Evolutionary conservation across 495 filamentous ascomycete species (phyloP).

Genomic region (Annulohypoxylon stygium): DNA sequence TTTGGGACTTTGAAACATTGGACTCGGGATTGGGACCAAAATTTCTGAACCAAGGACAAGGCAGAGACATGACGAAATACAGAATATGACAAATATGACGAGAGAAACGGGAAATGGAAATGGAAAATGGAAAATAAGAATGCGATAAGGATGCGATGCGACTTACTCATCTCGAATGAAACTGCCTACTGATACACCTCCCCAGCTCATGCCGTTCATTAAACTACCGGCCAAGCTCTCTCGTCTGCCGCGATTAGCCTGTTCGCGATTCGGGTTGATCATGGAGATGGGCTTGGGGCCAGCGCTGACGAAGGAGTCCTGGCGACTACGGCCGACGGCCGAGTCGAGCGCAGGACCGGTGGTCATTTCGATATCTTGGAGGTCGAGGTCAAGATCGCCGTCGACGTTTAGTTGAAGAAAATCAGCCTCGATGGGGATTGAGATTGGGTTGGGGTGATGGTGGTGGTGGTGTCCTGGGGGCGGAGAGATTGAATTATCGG

Average conservation of each 20-base stretch:
- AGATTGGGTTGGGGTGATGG: constrained; percentile 26
- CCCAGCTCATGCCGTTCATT: constrained; percentile 96
- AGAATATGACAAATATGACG: background rate
- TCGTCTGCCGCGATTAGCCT: constrained; percentile 72
- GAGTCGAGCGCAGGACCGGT: constrained; percentile 70
- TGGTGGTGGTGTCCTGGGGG: constrained; percentile 27
- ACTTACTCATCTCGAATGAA: constrained; percentile 99
- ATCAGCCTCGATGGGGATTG: constrained; percentile 33
- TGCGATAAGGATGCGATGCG: too few relatives aligned
- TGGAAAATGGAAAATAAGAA: too few relatives aligned
- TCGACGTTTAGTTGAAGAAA: constrained; percentile 44
- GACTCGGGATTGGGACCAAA: background rate
- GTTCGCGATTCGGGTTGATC: constrained; percentile 79
- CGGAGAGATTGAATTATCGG: constrained; percentile 49
- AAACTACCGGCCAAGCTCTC: constrained; percentile 91
- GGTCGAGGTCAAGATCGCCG: constrained; percentile 48
- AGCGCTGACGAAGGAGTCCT: constrained; percentile 83
- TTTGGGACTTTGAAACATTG: background rate
- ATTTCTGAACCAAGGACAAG: background rate
- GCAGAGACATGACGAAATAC: background rate
- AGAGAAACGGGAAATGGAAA: background rate
- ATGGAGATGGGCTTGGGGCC: constrained; percentile 90
- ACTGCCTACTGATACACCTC: constrained; percentile 93
- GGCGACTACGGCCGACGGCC: constrained; percentile 65
- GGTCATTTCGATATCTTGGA: constrained; percentile 64